phyloP scores from a whole-genome alignment of 2,329 filamentous ascomycete species.

The Diaporthe batatas region DNA sequence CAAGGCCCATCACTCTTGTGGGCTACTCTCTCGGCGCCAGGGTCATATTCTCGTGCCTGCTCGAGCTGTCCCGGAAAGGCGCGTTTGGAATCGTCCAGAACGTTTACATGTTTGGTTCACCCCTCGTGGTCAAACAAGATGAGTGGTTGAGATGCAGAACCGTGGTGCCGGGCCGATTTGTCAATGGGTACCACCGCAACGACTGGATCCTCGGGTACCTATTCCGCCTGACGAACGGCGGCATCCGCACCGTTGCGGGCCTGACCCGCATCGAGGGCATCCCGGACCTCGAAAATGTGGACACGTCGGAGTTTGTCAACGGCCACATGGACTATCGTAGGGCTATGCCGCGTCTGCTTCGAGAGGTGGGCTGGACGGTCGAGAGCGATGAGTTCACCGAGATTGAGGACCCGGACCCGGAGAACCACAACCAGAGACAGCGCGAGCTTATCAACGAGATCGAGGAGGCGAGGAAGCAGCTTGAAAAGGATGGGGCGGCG shows the following conservation, averaged over 20 bases:
- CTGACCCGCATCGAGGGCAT: constrained; percentile 81
- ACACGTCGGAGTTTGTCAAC: constrained; percentile 86
- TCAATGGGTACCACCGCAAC: constrained; percentile 93
- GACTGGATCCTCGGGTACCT: constrained; percentile 98
- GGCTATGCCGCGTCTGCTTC: constrained; percentile 89
- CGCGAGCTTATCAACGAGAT: constrained; percentile 96
- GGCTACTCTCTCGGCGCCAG: constrained; percentile 94
- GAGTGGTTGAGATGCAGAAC: constrained; percentile 85
- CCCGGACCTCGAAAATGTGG: constrained; percentile 88
- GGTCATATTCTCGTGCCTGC: constrained; percentile 92
- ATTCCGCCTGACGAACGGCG: constrained; percentile 93
- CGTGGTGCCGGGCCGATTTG: constrained; percentile 91
- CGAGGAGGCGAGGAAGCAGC: constrained; percentile 89
- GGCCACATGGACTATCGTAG: constrained; percentile 98
- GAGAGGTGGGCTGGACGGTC: constrained; percentile 90
- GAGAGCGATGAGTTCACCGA: constrained; percentile 95
- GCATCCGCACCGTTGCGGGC: constrained; percentile 89
- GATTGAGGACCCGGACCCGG: constrained; percentile 97
- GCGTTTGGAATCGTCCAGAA: constrained; percentile 93
- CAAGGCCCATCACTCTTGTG: constrained; percentile 90
- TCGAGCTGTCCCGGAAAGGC: constrained; percentile 86
- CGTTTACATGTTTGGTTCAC: constrained; percentile 93
- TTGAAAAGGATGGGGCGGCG: constrained; percentile 83
- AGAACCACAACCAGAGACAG: constrained; percentile 89
- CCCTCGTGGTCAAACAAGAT: constrained; percentile 90